These are phyloP conservation scores for Monilinia polystroma DNA, from an alignment of 2,329 filamentous ascomycete species.

Conservation along the genomic window DNA sequence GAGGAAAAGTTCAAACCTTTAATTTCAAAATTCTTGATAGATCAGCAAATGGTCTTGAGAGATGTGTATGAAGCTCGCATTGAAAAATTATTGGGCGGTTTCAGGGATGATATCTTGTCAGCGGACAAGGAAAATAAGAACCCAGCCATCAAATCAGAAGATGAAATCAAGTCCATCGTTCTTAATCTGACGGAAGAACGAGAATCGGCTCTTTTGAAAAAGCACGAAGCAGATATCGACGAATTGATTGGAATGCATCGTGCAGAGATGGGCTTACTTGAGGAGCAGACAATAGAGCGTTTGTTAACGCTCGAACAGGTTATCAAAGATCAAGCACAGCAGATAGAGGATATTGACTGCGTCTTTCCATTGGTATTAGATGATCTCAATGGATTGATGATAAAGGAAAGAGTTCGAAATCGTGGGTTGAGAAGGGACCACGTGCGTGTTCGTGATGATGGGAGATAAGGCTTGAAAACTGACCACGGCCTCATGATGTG, in stretches of 20 bases:
- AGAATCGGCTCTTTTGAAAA: not conserved
- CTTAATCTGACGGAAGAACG: not conserved
- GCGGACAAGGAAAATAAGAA: not conserved
- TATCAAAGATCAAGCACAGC: slow-evolving; percentile 3
- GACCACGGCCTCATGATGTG: not conserved
- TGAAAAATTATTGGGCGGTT: not conserved
- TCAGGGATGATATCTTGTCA: not conserved
- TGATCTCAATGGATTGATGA: slow-evolving; percentile 18
- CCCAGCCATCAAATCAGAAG: slow-evolving; percentile 4
- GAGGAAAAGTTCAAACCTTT: slow-evolving; percentile 16
- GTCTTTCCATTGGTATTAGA: slow-evolving; percentile 5
- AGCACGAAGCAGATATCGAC: slow-evolving; percentile 1
- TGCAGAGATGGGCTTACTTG: slow-evolving; percentile 11
- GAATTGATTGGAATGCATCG: slow-evolving; percentile 4
- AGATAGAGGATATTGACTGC: slow-evolving; percentile 16
- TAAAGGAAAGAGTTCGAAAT: not conserved
- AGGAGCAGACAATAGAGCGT: slow-evolving; percentile 14
- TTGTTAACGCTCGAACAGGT: not conserved
- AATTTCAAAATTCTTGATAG: slow-evolving; percentile 12
- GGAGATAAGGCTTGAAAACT: not conserved
- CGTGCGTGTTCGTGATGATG: not conserved
- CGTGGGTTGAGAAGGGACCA: not conserved
- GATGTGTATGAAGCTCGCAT: slow-evolving; percentile 18
- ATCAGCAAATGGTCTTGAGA: slow-evolving; percentile 7
- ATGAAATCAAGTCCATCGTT: slow-evolving; percentile 9